Conservation (phyloP, 2,329 filamentous ascomycete genomes). For the Curvularia sp. region DNA sequence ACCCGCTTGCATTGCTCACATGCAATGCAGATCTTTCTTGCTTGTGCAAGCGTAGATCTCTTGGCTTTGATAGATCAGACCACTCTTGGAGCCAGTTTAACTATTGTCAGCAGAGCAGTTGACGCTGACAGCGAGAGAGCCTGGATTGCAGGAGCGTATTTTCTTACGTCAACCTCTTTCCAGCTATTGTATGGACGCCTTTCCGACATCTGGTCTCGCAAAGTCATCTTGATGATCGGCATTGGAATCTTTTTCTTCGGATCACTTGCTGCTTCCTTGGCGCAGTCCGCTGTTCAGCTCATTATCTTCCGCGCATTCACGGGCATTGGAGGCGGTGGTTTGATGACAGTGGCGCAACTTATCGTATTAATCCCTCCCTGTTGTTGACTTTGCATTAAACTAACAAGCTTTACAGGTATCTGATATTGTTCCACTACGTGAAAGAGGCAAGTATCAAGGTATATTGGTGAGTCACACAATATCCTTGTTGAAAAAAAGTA, state of each 20-base stretch:
- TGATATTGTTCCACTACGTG: constrained; percentile 47
- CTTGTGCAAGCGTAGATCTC: constrained; percentile 33
- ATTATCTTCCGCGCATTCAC: constrained; percentile 66
- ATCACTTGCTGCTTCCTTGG: constrained; percentile 64
- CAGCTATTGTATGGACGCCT: constrained; percentile 69
- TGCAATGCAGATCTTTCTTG: constrained; percentile 26
- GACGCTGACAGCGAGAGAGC: constrained; percentile 58
- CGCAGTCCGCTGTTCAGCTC: constrained; percentile 58
- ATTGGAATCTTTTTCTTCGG: constrained; percentile 56
- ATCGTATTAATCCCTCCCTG: constrained; percentile 30
- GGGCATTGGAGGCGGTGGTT: constrained; percentile 69
- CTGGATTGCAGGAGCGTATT: constrained; percentile 62
- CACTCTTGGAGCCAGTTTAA: constrained; percentile 31
- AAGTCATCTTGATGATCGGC: constrained; percentile 57
- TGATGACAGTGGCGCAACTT: constrained; percentile 54
- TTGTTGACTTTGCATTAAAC: neutral
- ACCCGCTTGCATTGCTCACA: constrained; percentile 4
- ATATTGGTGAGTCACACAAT: constrained; percentile 22
- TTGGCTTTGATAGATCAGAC: constrained; percentile 33
- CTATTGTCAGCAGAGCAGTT: constrained; percentile 38
- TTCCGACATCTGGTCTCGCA: constrained; percentile 65
- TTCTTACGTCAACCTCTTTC: constrained; percentile 68
- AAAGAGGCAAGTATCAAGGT: constrained; percentile 52
- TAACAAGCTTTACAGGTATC: constrained; percentile 9
- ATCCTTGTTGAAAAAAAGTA: neutral